These are phyloP conservation scores for Cladosporium sp. DNA, from an alignment of 2,329 filamentous ascomycete genomes.

Conservation along the genomic window DNA sequence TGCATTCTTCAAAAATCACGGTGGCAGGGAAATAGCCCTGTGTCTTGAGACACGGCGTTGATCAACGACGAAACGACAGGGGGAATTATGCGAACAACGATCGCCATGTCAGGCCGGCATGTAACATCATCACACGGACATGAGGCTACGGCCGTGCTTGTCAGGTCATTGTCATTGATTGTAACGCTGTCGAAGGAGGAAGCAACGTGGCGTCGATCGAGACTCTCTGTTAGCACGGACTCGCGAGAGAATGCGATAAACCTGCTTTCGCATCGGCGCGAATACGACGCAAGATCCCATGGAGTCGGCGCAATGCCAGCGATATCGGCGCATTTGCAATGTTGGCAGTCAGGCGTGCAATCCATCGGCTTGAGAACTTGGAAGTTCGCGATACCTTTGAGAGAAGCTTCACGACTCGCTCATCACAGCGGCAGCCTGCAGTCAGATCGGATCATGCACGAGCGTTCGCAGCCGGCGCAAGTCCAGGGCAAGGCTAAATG, in stretches of 20 bases:
- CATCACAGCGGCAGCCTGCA: background rate
- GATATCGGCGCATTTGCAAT: no score
- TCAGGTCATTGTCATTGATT: no score
- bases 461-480: background rate
- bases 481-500: background rate
- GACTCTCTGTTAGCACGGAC: background rate
- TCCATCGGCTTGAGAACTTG: no score
- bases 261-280: no score
- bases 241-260: no score
- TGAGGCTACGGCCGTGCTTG: background rate
- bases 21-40: conserved; percentile 3
- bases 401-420: background rate
- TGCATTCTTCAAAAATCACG: background rate
- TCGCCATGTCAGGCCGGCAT: background rate
- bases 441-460: background rate
- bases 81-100: background rate
- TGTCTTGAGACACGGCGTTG: background rate
- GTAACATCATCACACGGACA: conserved; percentile 11
- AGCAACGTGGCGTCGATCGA: background rate
- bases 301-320: no score
- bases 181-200: background rate
- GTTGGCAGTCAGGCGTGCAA: no score
- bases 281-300: no score
- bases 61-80: background rate
- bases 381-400: no score